Conservation (phyloP, 2,329 filamentous ascomycete genomes). For the Ilyonectria robusta region DNA sequence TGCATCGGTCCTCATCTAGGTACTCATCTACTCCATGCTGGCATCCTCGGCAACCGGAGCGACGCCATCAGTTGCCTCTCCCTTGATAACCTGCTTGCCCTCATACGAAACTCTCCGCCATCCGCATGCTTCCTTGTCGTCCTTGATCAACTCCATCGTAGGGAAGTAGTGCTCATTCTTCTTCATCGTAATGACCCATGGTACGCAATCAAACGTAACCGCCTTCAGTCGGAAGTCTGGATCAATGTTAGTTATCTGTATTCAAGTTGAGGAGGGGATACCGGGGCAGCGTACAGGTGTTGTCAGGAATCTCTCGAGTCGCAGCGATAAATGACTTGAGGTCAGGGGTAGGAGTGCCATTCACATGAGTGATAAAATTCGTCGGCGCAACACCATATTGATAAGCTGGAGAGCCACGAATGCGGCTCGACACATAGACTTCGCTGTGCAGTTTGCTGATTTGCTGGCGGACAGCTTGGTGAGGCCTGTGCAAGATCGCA, state of each 20-base stretch:
- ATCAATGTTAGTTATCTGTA: slow-evolving; percentile 33
- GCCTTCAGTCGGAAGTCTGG: slow-evolving; percentile 93
- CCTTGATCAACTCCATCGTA: slow-evolving; percentile 79
- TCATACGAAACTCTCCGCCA: slow-evolving; percentile 77
- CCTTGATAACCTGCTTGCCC: slow-evolving; percentile 65
- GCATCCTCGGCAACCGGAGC: slow-evolving; percentile 58
- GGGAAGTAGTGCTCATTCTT: slow-evolving; percentile 98
- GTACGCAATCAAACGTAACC: slow-evolving; percentile 98
- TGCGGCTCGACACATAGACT: slow-evolving; percentile 93
- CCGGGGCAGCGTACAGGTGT: slow-evolving; percentile 77
- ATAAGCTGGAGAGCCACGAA: slow-evolving; percentile 85
- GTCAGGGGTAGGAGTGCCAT: slow-evolving; percentile 87
- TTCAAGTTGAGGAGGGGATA: not conserved
- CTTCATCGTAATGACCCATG: slow-evolving; percentile 99
- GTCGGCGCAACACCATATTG: slow-evolving; percentile 95
- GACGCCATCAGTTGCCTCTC: slow-evolving; percentile 68
- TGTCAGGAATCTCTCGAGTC: slow-evolving; percentile 91
- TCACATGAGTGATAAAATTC: slow-evolving; percentile 98
- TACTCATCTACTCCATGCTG: slow-evolving; percentile 56
- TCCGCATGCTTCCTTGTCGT: slow-evolving; percentile 69
- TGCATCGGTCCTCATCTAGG: not conserved
- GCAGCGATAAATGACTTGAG: slow-evolving; percentile 85
- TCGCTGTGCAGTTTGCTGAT: slow-evolving; percentile 97
- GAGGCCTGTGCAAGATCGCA: slow-evolving; percentile 91
- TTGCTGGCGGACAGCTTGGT: slow-evolving; percentile 96